These are phyloP conservation scores for Colletotrichum sojae DNA, from an alignment of 2,329 filamentous ascomycete genomes.

Conservation along the genomic window DNA sequence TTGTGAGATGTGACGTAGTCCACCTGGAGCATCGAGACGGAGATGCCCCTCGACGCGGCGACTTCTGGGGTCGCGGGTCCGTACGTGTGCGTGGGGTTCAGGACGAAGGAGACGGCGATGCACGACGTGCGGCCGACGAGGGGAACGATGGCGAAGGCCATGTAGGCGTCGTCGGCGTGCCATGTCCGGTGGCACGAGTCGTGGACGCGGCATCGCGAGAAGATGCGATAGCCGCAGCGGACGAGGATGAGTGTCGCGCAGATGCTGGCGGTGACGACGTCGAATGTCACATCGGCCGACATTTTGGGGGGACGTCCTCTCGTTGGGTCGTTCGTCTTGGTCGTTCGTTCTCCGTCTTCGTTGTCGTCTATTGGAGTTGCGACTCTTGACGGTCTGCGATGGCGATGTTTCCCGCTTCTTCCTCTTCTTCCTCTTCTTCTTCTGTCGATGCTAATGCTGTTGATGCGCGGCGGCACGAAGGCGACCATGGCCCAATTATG, in stretches of 20 bases:
- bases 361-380: no score
- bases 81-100: slow-evolving; percentile 47
- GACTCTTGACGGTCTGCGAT: neutral
- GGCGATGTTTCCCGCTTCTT: slow-evolving; percentile 1
- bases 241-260: slow-evolving; percentile 48
- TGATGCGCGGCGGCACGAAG: slow-evolving; percentile 28
- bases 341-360: neutral
- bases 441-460: neutral
- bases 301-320: slow-evolving; percentile 40
- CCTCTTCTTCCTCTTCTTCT: neutral
- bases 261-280: slow-evolving; percentile 46
- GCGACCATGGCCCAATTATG: slow-evolving; percentile 26
- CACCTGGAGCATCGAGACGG: slow-evolving; percentile 39
- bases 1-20: slow-evolving; percentile 47
- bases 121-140: slow-evolving; percentile 47
- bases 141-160: slow-evolving; percentile 49
- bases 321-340: neutral
- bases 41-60: slow-evolving; percentile 40
- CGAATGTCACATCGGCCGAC: slow-evolving; percentile 46
- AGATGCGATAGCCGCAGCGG: slow-evolving; percentile 47
- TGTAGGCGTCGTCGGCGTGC: slow-evolving; percentile 51
- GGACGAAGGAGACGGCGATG: slow-evolving; percentile 45
- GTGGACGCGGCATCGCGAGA: slow-evolving; percentile 47
- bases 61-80: slow-evolving; percentile 35
- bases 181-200: slow-evolving; percentile 48